Percentiles rank a stretch among this genome's conserved stretches.
These are phyloP conservation scores for Nemania sp. DNA, from an alignment of 2,329 filamentous ascomycete genomes.

Conservation along the genomic window DNA sequence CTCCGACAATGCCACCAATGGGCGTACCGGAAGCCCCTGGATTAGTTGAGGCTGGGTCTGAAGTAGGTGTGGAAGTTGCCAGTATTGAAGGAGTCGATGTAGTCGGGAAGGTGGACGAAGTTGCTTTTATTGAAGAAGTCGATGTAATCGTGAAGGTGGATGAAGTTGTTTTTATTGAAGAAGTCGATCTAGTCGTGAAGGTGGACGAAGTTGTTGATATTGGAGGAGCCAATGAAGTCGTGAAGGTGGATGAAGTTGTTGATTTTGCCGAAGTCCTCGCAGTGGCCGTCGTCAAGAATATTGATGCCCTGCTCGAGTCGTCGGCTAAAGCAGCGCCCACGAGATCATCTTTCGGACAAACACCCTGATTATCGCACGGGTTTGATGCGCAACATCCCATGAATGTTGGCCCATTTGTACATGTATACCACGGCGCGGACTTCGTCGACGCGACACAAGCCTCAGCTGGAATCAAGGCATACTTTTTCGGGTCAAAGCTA, in stretches of 20 bases:
- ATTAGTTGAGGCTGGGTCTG: not conserved
- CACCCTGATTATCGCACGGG: constrained; percentile 20
- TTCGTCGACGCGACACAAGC: constrained; percentile 17
- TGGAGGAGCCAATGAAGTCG: not conserved
- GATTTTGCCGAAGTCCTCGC: not conserved
- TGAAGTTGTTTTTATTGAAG: not conserved
- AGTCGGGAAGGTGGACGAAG: not conserved
- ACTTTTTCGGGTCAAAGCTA: constrained; percentile 20
- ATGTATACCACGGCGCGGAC: constrained; percentile 30
- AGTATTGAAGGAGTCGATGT: not conserved
- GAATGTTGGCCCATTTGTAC: constrained; percentile 27
- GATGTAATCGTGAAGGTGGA: not conserved
- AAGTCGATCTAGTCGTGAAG: not conserved
- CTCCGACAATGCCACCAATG: constrained; percentile 24
- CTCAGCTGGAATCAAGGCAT: constrained; percentile 23
- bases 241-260: not conserved
- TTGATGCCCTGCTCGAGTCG: constrained; percentile 7
- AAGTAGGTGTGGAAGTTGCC: not conserved
- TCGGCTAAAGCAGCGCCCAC: constrained; percentile 19
- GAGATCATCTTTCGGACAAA: constrained; percentile 20
- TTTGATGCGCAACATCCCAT: constrained; percentile 34
- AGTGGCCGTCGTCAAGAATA: constrained; percentile 21
- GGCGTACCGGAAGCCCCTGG: not conserved
- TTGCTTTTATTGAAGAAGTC: not conserved
- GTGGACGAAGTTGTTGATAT: not conserved